phyloP scores from a whole-genome alignment of 257 asterid genomes.

The Thymus quinquecostatus region DNA sequence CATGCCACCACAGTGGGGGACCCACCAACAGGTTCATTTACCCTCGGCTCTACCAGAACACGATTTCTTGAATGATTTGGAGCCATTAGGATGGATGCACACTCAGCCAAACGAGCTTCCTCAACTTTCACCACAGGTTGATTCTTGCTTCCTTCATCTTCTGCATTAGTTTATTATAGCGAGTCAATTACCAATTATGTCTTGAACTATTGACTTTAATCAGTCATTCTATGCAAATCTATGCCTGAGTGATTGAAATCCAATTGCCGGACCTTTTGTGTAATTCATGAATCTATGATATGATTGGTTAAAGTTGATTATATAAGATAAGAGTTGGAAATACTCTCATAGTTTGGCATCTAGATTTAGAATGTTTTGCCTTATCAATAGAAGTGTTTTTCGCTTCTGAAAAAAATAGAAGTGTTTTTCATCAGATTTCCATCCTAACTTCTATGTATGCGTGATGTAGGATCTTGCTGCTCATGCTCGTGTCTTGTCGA shows the following conservation, averaged over 20 bases:
- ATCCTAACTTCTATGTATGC: background rate
- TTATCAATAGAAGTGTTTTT: too few species aligned
- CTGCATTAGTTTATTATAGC: background rate
- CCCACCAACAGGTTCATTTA: slow-evolving; percentile 93
- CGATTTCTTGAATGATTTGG: slow-evolving; percentile 85
- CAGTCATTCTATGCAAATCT: too few species aligned
- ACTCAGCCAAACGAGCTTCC: slow-evolving; percentile 99
- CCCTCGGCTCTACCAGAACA: slow-evolving; percentile 94
- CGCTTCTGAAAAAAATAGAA: too few species aligned
- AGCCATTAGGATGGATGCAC: slow-evolving; percentile 99
- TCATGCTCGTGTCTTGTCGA: slow-evolving; percentile 78
- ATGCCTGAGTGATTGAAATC: too few species aligned
- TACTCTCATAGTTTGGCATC: too few species aligned
- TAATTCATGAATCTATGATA: too few species aligned
- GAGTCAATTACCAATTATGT: too few species aligned
- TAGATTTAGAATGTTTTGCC: too few species aligned
- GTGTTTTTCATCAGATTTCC: background rate
- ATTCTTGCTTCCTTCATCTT: background rate
- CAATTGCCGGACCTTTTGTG: too few species aligned
- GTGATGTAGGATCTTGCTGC: slow-evolving; percentile 69
- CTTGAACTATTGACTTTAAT: too few species aligned
- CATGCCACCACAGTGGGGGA: slow-evolving; percentile 98
- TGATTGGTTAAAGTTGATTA: too few species aligned
- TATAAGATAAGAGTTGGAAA: too few species aligned
- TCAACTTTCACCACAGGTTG: slow-evolving; percentile 93